phyloP scores from a whole-genome alignment of 2,329 filamentous ascomycete genomes.

The Chaetomium sp. region DNA sequence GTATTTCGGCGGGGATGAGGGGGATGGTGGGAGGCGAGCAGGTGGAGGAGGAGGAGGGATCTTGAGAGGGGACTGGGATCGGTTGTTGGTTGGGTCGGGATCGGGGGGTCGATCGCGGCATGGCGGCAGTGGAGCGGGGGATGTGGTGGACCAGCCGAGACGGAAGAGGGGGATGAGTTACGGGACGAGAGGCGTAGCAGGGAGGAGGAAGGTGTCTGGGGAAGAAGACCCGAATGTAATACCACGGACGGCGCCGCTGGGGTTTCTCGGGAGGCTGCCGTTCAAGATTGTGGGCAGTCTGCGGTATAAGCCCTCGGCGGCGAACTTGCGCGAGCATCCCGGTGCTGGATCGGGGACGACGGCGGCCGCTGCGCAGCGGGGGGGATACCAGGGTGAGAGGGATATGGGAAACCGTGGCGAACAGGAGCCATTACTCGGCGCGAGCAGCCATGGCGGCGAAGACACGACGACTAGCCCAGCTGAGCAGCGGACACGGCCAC shows the following conservation, averaged over 20 bases:
- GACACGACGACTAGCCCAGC: conserved; percentile 26
- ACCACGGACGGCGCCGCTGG: conserved; percentile 75
- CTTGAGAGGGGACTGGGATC: conserved; percentile 70
- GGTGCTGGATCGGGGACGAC: conserved; percentile 37
- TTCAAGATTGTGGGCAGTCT: conserved; percentile 78
- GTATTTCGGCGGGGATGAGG: conserved; percentile 29
- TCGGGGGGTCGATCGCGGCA: conserved; percentile 34
- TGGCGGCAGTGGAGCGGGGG: conserved; percentile 24
- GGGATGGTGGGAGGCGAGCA: conserved; percentile 34
- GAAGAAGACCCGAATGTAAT: conserved; percentile 85
- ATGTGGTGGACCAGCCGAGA: conserved; percentile 57
- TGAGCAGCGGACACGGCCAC: conserved; percentile 41
- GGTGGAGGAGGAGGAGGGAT: conserved; percentile 53
- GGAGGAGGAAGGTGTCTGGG: conserved; percentile 38
- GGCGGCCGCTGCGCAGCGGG: conserved; percentile 14
- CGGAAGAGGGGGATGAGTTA: conserved; percentile 85
- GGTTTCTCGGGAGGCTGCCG: conserved; percentile 76
- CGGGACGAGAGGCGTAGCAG: conserved; percentile 49
- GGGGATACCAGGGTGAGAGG: background rate
- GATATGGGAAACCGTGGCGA: conserved; percentile 37
- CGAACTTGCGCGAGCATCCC: conserved; percentile 85
- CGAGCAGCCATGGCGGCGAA: conserved; percentile 37
- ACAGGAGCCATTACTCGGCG: conserved; percentile 60
- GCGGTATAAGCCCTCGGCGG: conserved; percentile 84
- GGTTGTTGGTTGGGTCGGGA: conserved; percentile 61